Evolutionary conservation across 192 early-diverging fungal species (phyloP).

Genomic region (Hyaloraphidium curvatum): DNA sequence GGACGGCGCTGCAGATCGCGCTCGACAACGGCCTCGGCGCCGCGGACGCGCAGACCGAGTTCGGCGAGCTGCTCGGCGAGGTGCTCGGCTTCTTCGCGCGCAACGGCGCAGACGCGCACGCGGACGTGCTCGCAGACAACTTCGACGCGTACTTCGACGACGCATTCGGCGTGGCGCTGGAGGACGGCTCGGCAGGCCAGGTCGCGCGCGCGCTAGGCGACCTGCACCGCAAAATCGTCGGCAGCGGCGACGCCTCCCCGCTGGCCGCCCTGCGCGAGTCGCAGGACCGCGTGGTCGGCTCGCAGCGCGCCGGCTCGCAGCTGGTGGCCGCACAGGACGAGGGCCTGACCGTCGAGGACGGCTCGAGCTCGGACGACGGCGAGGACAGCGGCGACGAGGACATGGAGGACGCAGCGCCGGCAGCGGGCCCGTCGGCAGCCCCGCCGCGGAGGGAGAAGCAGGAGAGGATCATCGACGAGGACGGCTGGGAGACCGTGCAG

Average conservation of each 20-base stretch:
- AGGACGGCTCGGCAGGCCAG: constrained; percentile 10
- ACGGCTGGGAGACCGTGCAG: no score
- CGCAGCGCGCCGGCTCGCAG: no score
- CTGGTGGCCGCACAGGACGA: no score
- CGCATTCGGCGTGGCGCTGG: constrained; percentile 7
- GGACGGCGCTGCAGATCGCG: constrained; percentile 31
- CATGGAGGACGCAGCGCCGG: no score
- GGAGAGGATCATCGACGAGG: no score
- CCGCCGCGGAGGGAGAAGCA: no score
- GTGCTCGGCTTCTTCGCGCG: constrained; percentile 19
- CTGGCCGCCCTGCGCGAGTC: no score
- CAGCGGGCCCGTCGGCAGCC: no score
- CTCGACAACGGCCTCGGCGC: constrained; percentile 23
- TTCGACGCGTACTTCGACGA: constrained; percentile 24
- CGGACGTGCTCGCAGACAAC: constrained; percentile 25
- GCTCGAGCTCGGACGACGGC: no score
- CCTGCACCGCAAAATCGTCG: background rate
- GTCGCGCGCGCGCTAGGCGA: constrained; percentile 7
- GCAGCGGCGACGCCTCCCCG: background rate
- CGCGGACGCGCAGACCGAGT: constrained; percentile 4
- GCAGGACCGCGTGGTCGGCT: no score
- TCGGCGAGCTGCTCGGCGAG: constrained; percentile 12
- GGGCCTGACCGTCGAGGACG: no score
- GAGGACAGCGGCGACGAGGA: no score
- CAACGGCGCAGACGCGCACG: constrained; percentile 14